Conservation (phyloP, 345 rosid species). For the Psidium friedrichsthalianum region DNA sequence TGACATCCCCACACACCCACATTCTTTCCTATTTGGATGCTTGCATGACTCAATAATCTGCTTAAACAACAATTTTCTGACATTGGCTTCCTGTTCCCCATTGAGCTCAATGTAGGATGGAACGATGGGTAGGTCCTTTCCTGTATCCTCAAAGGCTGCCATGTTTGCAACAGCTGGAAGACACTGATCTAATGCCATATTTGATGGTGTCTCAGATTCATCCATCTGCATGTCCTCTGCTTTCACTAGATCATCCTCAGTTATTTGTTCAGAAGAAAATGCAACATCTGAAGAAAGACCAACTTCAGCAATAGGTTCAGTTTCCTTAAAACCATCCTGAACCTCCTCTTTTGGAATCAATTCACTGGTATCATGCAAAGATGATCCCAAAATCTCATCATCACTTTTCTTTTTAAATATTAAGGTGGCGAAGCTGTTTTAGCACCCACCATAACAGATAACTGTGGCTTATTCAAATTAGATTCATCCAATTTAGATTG, state of each 20-base stretch:
- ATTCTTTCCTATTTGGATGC: constrained; percentile 38
- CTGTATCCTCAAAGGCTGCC: constrained; percentile 49
- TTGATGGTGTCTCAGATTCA: constrained; percentile 27
- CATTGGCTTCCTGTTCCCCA: constrained; percentile 38
- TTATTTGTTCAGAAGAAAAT: constrained; percentile 28
- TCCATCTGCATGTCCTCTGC: constrained; percentile 31
- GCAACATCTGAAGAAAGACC: constrained; percentile 33
- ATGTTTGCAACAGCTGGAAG: constrained; percentile 28
- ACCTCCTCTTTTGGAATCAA: constrained; percentile 33
- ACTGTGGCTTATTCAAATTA: constrained; percentile 32
- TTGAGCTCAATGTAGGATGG: constrained; percentile 69
- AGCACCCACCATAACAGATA: constrained; percentile 22
- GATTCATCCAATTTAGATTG: constrained; percentile 41
- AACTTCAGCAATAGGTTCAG: constrained; percentile 21
- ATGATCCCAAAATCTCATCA: constrained; percentile 32
- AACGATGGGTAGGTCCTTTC: constrained; percentile 50
- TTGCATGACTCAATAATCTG: constrained; percentile 65
- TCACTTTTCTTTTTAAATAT: constrained; percentile 21
- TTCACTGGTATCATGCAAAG: constrained; percentile 29
- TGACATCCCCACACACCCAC: constrained; percentile 43
- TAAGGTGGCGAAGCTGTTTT: constrained; percentile 25
- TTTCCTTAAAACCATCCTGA: constrained; percentile 30
- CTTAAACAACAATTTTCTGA: constrained; percentile 53
- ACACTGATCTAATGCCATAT: constrained; percentile 39
- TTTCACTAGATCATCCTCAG: constrained; percentile 35